Evolutionary conservation across 768 basidiomycete genomes (phyloP), one percentile per base, ranked within the genome.

Genomic region (Neoboletus magnificus): DNA sequence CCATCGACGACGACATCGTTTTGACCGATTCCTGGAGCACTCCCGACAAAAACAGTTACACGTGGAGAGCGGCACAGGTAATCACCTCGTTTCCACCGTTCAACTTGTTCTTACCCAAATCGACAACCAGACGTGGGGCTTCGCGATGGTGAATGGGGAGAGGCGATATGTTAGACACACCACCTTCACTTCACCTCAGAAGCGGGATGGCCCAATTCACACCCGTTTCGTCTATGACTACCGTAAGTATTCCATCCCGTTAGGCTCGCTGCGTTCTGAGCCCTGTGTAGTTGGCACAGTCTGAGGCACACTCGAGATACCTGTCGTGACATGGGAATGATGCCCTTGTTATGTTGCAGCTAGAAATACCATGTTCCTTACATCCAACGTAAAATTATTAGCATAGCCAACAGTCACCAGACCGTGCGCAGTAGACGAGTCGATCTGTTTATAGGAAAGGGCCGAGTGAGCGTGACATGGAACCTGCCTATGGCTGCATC

Each of bases 61-160:
- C 74, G 6, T 91, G 89, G 89, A 80, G 73, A 56, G 84, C 77
- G 2, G 69, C 83, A 41, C 85, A 87, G 80, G 89, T 86, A 53
- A 33, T 15, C 15, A 9, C 12, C 35, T 27, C 73, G 60, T 40
- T 27, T 29, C 47, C 22, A 20, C 45, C 50, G 5, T 20, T 25
- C 35, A 25, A 33, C 50, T 25, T 23, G 12, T 50, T 39, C 56
- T 41, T 32, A 48, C 49, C 29, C 12, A 42, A 49, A 18, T 32
- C 27, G 10, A 25, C 36, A 42, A 40, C 13, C 41, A 79, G 78
- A 71, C 70, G 3, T 90, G 87, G 88, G 88, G 87, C 23, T 77
- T 89, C 22, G 77, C 86, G 62, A 74, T 75, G 5, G 71, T 85
- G 59, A 71, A 85, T 15, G 82, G 76, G 27, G 81, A 82, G 64